Conservation (phyloP, 352 stramenopile species). For the Thraustotheca clavata region DNA sequence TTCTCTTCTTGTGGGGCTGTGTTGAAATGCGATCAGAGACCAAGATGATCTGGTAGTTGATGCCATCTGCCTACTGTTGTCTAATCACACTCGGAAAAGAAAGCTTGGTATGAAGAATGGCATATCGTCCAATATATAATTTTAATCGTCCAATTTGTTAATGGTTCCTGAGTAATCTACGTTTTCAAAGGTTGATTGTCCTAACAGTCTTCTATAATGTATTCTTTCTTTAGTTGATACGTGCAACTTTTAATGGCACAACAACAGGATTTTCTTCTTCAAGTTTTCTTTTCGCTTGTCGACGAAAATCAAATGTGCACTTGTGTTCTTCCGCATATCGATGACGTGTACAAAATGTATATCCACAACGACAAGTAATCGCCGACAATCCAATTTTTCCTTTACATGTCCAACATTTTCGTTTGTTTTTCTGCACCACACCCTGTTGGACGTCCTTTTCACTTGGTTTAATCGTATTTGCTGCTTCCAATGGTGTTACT, state of each 20-base stretch:
- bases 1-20: no score
- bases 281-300: conserved; percentile 68
- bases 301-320: conserved; percentile 85
- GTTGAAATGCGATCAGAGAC: background rate
- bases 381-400: conserved; percentile 80
- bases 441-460: background rate
- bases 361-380: conserved; percentile 83
- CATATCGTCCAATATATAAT: conserved; percentile 3
- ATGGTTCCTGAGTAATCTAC: conserved; percentile 14
- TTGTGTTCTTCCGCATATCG: conserved; percentile 85
- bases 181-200: no score
- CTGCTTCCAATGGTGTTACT: conserved; percentile 1
- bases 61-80: background rate
- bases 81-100: no score
- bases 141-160: conserved; percentile 5
- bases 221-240: conserved; percentile 40
- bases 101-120: background rate
- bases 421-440: conserved; percentile 77
- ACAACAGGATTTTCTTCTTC: conserved; percentile 76
- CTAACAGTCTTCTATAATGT: conserved; percentile 9
- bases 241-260: conserved; percentile 65
- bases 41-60: background rate
- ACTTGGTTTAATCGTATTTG: background rate
- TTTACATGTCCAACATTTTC: conserved; percentile 83
- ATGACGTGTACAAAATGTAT: conserved; percentile 85